Percentiles rank a stretch among this genome's conserved stretches.
phyloP scores from a whole-genome alignment of 768 basidiomycete genomes.

The Rhizopogon sp. region DNA sequence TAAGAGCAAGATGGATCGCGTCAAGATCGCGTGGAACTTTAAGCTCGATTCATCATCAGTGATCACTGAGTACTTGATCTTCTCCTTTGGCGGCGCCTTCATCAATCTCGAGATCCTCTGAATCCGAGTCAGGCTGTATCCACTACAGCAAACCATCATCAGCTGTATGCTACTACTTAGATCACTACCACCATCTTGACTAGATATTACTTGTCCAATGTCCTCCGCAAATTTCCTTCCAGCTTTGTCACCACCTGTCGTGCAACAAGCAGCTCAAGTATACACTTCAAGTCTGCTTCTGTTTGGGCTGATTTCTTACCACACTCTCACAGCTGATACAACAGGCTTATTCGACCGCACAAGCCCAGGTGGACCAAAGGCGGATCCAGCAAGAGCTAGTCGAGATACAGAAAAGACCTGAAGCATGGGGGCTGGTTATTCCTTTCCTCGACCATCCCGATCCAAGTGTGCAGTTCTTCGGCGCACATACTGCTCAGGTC shows the following conservation, averaged over 20 bases:
- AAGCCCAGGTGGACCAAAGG: conserved; percentile 45
- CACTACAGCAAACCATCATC: background rate
- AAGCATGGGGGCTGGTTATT: conserved; percentile 82
- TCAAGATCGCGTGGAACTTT: too few species aligned
- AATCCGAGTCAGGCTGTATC: too few species aligned
- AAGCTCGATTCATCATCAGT: too few species aligned
- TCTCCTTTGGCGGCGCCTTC: background rate
- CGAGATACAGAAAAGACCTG: conserved; percentile 68
- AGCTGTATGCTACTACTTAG: background rate
- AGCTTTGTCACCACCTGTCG: conserved; percentile 42
- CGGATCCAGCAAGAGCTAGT: conserved; percentile 68
- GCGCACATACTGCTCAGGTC: conserved; percentile 89
- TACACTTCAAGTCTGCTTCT: conserved; percentile 22
- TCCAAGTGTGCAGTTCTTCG: conserved; percentile 89
- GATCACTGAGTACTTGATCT: too few species aligned
- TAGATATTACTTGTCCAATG: conserved; percentile 8
- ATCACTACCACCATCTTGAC: background rate
- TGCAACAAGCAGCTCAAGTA: conserved; percentile 59
- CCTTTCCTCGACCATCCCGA: conserved; percentile 70
- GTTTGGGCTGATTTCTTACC: conserved; percentile 8
- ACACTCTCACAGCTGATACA: conserved; percentile 53
- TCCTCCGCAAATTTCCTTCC: conserved; percentile 42
- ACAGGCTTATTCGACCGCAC: conserved; percentile 55
- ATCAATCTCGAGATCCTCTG: background rate
- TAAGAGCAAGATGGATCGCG: too few species aligned